These are phyloP conservation scores for Durusdinium trenchii DNA, from an alignment of 73 alveolate species.

Conservation along the genomic window DNA sequence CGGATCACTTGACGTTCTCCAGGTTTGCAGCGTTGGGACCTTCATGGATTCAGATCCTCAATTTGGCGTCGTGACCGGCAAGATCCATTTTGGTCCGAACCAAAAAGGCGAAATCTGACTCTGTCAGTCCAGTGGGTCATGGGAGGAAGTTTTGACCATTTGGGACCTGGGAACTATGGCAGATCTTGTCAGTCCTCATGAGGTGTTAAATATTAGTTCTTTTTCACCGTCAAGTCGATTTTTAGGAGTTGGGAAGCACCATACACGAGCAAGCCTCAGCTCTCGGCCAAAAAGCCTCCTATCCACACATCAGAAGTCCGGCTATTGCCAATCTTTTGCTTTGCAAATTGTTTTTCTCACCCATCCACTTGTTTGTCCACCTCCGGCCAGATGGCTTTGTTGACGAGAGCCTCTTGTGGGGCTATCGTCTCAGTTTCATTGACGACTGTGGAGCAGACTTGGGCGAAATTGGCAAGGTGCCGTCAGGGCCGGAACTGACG, in stretches of 20 bases:
- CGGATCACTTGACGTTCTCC: background rate
- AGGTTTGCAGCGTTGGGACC: slow-evolving; percentile 59
- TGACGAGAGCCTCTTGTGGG: slow-evolving; percentile 78
- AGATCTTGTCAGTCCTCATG: background rate
- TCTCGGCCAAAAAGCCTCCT: background rate
- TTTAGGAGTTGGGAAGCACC: background rate
- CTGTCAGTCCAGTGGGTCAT: background rate
- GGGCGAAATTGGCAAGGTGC: background rate
- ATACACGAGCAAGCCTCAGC: background rate
- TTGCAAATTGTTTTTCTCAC: background rate
- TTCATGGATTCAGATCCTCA: slow-evolving; percentile 64
- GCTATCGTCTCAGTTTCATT: slow-evolving; percentile 60
- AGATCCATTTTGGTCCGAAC: slow-evolving; percentile 65
- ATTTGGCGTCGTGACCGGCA: slow-evolving; percentile 40
- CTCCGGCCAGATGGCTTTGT: slow-evolving; percentile 49
- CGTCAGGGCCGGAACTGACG: no score
- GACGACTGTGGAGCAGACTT: slow-evolving; percentile 37
- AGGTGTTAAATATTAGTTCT: background rate
- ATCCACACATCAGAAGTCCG: no score
- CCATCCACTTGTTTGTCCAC: background rate
- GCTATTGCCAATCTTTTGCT: no score
- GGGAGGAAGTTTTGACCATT: background rate
- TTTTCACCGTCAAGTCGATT: background rate
- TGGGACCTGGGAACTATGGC: background rate
- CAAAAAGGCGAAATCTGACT: slow-evolving; percentile 23